Conservation (phyloP, 768 basidiomycete genomes). For the Tricholoma saponaceum region DNA sequence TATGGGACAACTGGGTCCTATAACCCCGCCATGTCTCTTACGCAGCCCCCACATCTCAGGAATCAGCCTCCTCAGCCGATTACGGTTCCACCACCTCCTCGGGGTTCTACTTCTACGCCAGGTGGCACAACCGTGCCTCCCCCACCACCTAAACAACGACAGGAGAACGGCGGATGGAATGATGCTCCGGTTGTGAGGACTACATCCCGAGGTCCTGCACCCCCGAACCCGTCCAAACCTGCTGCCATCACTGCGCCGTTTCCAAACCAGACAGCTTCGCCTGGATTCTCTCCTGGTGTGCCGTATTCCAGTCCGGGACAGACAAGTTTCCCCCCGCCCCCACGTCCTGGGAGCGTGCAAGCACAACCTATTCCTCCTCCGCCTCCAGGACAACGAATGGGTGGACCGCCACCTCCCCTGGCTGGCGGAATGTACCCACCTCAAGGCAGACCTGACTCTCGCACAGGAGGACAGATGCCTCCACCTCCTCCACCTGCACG, state of each 20-base stretch:
- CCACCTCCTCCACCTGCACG: slow-evolving; percentile 33
- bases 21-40: slow-evolving; percentile 22
- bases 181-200: slow-evolving; percentile 64
- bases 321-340: slow-evolving; percentile 49
- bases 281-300: slow-evolving; percentile 43
- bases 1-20: slow-evolving; percentile 28
- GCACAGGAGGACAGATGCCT: slow-evolving; percentile 18
- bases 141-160: slow-evolving; percentile 53
- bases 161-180: slow-evolving; percentile 86
- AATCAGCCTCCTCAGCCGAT: slow-evolving; percentile 31
- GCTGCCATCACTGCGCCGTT: slow-evolving; percentile 85
- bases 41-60: slow-evolving; percentile 39
- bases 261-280: slow-evolving; percentile 56
- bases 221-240: slow-evolving; percentile 47
- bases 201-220: slow-evolving; percentile 48
- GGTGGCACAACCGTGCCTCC: slow-evolving; percentile 25
- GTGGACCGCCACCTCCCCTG: slow-evolving; percentile 22
- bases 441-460: slow-evolving; percentile 26
- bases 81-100: slow-evolving; percentile 42
- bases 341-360: slow-evolving; percentile 58
- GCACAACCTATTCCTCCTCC: slow-evolving; percentile 42
- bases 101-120: slow-evolving; percentile 26
- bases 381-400: slow-evolving; percentile 32
- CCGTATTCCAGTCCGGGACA: slow-evolving; percentile 42
- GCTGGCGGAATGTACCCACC: slow-evolving; percentile 27